These are phyloP conservation scores for Tausonia pullulans DNA, from an alignment of 1,284 basidiomycete genomes.

Conservation along the genomic window DNA sequence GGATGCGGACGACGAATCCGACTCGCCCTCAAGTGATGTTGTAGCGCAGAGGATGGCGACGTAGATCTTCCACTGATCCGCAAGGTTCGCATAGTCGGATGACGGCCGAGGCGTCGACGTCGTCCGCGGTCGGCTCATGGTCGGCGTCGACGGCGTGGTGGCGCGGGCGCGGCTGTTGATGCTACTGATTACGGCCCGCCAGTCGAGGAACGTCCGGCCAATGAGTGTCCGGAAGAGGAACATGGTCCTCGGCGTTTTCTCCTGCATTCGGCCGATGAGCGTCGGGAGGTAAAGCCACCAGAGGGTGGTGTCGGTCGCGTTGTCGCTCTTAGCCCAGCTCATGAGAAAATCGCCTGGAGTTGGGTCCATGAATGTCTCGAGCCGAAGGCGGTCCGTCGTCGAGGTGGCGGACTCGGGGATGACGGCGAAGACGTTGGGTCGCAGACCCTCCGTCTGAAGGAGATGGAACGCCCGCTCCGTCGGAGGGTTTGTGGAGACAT, in stretches of 20 bases:
- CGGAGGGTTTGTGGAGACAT: background rate
- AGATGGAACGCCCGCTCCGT: constrained; percentile 33
- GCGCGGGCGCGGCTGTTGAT: constrained; percentile 25
- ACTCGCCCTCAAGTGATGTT: constrained; percentile 33
- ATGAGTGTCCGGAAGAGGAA: constrained; percentile 33
- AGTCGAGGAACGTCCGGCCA: constrained; percentile 31
- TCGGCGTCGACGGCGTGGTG: constrained; percentile 13
- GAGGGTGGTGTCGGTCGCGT: constrained; percentile 32
- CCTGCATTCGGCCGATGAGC: constrained; percentile 31
- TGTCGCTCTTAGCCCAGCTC: constrained; percentile 35
- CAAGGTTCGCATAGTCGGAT: constrained; percentile 51
- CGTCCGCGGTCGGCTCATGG: background rate
- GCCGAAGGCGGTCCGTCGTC: constrained; percentile 24
- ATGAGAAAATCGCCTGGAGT: constrained; percentile 20
- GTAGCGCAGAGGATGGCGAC: constrained; percentile 71
- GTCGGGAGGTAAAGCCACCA: constrained; percentile 36
- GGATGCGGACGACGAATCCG: constrained; percentile 45
- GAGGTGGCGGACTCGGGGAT: constrained; percentile 28
- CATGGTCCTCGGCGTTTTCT: constrained; percentile 31
- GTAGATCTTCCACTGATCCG: constrained; percentile 84
- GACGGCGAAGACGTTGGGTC: constrained; percentile 27
- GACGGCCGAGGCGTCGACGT: constrained; percentile 18
- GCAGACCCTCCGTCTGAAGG: constrained; percentile 20
- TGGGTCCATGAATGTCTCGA: constrained; percentile 23
- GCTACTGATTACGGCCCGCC: constrained; percentile 32